A percentile compares a stretch with the other conserved stretches of the same genome.
These are phyloP conservation scores for Lathyrus sativus DNA, from an alignment of 306 rosid genomes.

Conservation along the genomic window DNA sequence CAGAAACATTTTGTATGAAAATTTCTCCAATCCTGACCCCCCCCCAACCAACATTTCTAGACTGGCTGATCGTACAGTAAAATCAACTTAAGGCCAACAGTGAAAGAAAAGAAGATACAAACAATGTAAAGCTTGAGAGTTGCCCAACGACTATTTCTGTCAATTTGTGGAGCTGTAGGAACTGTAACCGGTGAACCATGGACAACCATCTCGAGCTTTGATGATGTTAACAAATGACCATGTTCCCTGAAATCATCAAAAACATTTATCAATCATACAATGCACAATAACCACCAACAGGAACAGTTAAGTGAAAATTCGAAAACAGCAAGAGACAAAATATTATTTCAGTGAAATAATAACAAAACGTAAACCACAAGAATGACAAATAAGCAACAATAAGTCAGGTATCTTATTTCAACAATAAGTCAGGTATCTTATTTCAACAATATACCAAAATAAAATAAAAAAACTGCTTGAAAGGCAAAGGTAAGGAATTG, in stretches of 20 bases:
- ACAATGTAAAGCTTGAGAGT: conserved; percentile 85
- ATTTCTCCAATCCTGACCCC: conserved; percentile 4
- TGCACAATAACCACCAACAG: conserved; percentile 22
- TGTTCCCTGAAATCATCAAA: conserved; percentile 60
- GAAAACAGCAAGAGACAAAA: conserved; percentile 13
- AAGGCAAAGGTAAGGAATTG: conserved; percentile 30
- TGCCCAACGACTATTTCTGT: conserved; percentile 62
- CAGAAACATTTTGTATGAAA: neutral
- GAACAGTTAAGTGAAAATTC: conserved; percentile 20
- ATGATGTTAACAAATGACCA: conserved; percentile 62
- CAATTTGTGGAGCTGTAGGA: conserved; percentile 52
- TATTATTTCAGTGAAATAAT: conserved; percentile 17
- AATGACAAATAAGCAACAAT: conserved; percentile 11
- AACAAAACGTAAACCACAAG: neutral
- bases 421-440: conserved; percentile 17
- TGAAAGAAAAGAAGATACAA: conserved; percentile 46
- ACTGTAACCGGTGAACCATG: conserved; percentile 61
- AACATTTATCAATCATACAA: conserved; percentile 30
- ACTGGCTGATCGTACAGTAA: conserved; percentile 14
- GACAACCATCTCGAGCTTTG: conserved; percentile 60
- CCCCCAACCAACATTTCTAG: neutral
- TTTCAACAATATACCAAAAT: conserved; percentile 28
- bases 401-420: conserved; percentile 21
- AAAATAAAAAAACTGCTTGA: neutral
- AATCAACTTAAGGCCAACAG: conserved; percentile 15